Base-by-base conservation (phyloP, 2,329 filamentous ascomycete species). In the Talaromyces sp. region DNA sequence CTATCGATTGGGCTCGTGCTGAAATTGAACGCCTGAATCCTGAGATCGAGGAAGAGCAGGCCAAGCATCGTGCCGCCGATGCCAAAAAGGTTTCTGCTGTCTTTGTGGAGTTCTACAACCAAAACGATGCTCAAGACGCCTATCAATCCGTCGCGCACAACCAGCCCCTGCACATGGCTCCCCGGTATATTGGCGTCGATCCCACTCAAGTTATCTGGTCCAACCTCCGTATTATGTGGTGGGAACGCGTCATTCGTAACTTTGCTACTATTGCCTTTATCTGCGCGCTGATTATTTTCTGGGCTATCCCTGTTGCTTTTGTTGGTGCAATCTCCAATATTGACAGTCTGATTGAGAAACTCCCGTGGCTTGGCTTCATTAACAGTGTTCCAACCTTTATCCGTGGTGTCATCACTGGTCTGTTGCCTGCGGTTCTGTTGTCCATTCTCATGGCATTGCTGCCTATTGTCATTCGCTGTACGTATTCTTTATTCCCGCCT, bases 311-410 rank as follows among this genome's bases (percentile, higher is more conserved):
- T 0, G 81, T 96, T 8, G 90, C 87, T 2, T 79, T 91, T 41
- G 91, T 97, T 45, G 92, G 91, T 72, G 77, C 86, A 33, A 87
- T 97, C 66, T 95, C 91, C 59, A 96, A 97, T 73, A 83, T 99
- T 65, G 81, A 84, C 59, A 86, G 82, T 60, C 76, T 97, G 37
- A 80, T 77, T 2, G 75, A 84, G 61, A 78, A 75, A 15, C 77
- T 92, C 28, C 80, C 78, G 5, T 96, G 86, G 78, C 79, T 97
- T 31, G 69, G 71, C 1, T 97, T 91, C 78, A 84, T 97, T 65
- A 77, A 86, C 54, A 73, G 85, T 28, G 80, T 96, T 5, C 94
- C 94, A 0, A 60, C 64, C 2, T 71, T 74, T n/a, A 85, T 97
- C 62, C 79, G 90, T 69, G 93, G 91, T 67, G 83, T 97, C 21